phyloP scores from a whole-genome alignment of 129 eudicot genomes.

The Silybum marianum region DNA sequence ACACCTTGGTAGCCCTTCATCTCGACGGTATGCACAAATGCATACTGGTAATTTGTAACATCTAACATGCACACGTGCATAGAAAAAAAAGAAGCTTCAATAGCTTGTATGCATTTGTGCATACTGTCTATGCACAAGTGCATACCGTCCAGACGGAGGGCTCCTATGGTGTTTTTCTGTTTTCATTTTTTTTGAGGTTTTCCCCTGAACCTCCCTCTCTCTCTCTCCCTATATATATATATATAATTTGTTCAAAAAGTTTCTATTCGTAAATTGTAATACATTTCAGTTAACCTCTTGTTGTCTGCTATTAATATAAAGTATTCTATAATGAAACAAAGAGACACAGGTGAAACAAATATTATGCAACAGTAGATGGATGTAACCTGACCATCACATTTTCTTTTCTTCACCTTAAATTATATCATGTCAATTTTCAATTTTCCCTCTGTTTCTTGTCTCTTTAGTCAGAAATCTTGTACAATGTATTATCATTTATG shows the following conservation, averaged over 20 bases:
- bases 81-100: no score
- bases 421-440: background rate
- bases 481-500: background rate
- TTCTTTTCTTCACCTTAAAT: background rate
- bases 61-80: no score
- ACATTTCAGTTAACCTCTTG: background rate
- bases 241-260: background rate
- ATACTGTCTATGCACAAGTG: no score
- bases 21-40: no score
- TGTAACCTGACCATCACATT: background rate
- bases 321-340: background rate
- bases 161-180: no score
- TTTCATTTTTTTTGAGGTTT: no score
- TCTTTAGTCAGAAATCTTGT: background rate
- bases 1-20: no score
- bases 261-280: background rate
- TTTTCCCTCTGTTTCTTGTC: background rate
- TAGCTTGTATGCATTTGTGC: no score
- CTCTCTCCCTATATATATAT: no score
- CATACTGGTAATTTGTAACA: no score
- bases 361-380: background rate
- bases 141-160: no score
- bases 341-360: background rate
- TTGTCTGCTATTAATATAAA: background rate
- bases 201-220: no score